Conservation (phyloP, 169 alveolate genomes). For the Plasmodium malariae region DNA sequence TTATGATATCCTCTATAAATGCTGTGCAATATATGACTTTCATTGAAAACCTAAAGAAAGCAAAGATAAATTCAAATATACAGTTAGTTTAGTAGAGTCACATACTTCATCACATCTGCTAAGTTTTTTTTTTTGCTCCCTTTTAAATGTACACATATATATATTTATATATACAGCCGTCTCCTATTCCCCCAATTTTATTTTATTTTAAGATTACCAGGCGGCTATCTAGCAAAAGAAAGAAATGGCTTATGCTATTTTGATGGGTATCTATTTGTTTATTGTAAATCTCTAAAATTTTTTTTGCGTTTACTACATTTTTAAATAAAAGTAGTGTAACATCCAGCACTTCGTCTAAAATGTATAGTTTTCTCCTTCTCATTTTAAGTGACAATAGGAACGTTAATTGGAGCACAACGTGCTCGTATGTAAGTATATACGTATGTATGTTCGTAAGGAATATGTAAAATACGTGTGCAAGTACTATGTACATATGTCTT, state of each 20-base stretch:
- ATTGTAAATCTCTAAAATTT: slow-evolving; percentile 10
- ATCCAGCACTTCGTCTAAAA: slow-evolving; percentile 29
- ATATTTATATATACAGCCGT: background rate
- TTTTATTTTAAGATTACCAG: slow-evolving; percentile 22
- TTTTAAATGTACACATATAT: too few species aligned
- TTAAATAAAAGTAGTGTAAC: slow-evolving; percentile 49
- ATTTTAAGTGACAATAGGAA: too few species aligned
- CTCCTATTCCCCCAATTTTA: background rate
- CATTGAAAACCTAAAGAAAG: slow-evolving; percentile 36
- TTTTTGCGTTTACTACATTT: slow-evolving; percentile 59
- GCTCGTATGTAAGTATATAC: too few species aligned
- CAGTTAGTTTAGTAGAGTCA: too few species aligned
- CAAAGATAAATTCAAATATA: background rate
- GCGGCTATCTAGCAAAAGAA: slow-evolving; percentile 46
- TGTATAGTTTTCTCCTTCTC: slow-evolving; percentile 14
- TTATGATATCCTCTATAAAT: slow-evolving; percentile 53
- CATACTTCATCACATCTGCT: too few species aligned
- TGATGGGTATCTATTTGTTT: background rate
- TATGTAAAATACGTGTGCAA: background rate
- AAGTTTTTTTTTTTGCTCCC: too few species aligned
- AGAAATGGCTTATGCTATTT: slow-evolving; percentile 3
- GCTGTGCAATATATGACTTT: slow-evolving; percentile 55
- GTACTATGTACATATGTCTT: too few species aligned
- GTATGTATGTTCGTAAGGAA: too few species aligned
- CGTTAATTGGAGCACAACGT: too few species aligned